Evolutionary conservation across 2,329 filamentous ascomycete genomes (phyloP).

Genomic region (Ceratocystis ficicola): DNA sequence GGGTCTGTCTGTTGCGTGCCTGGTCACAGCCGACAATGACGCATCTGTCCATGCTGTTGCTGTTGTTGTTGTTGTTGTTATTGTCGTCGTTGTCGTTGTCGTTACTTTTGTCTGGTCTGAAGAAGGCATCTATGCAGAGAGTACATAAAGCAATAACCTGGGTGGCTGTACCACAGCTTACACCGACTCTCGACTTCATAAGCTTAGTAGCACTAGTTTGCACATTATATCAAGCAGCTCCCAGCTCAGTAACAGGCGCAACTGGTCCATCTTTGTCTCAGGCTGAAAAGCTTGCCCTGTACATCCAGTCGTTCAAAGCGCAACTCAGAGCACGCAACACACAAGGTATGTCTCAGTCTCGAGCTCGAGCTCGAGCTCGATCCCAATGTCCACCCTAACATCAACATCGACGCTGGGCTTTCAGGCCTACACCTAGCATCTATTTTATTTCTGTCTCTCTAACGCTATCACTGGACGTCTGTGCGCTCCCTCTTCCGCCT

Average conservation of each 20-base stretch:
- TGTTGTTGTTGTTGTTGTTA: too few relatives aligned
- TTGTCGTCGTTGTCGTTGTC: too few relatives aligned
- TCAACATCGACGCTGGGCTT: background rate
- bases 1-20: background rate
- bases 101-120: background rate
- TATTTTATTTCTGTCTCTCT: background rate
- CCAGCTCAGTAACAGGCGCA: background rate
- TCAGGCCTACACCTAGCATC: background rate
- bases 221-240: background rate
- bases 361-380: background rate
- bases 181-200: background rate
- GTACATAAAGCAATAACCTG: background rate
- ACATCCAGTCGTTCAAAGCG: background rate
- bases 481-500: background rate
- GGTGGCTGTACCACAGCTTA: background rate
- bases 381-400: background rate
- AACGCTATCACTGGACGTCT: background rate
- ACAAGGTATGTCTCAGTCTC: conserved; percentile 14
- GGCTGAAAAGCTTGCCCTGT: background rate
- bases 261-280: background rate
- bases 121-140: background rate
- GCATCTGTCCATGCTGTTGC: background rate
- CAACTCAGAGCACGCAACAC: conserved; percentile 1
- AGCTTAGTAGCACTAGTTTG: too few relatives aligned
- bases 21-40: background rate